phyloP scores from a whole-genome alignment of 805 yeast genomes.

The Clavispora vitiphila region DNA sequence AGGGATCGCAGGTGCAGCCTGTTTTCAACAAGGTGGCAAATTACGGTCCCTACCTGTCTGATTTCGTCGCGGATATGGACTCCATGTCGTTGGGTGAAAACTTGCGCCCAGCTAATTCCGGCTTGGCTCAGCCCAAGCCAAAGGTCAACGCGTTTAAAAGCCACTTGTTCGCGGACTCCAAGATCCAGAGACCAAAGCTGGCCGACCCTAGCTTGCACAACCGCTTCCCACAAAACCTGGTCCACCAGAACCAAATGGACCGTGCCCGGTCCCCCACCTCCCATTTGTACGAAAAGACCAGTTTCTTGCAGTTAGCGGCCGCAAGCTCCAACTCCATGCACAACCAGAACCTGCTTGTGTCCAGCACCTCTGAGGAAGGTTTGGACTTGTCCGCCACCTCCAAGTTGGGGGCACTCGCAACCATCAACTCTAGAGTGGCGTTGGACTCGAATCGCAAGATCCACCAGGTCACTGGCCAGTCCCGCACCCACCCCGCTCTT shows the following conservation, averaged over 20 bases:
- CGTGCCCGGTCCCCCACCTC: conserved; percentile 37
- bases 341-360: conserved; percentile 5
- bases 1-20: conserved; percentile 7
- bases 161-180: conserved; percentile 14
- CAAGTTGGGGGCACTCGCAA: conserved; percentile 63
- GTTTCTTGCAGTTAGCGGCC: conserved; percentile 34
- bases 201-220: conserved; percentile 16
- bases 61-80: conserved; percentile 12
- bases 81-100: conserved; percentile 9
- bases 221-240: conserved; percentile 2
- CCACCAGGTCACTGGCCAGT: conserved; percentile 10
- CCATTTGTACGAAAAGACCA: conserved; percentile 41
- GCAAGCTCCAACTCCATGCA: conserved; percentile 10
- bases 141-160: conserved; percentile 8
- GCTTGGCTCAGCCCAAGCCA: conserved; percentile 13
- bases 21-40: conserved; percentile 2
- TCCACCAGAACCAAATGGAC: conserved; percentile 17
- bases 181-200: conserved; percentile 18
- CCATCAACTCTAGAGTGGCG: conserved; percentile 54
- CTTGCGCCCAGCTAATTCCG: background rate
- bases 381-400: conserved; percentile 38
- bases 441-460: conserved; percentile 37
- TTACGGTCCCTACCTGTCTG: conserved; percentile 4
- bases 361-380: conserved; percentile 8
- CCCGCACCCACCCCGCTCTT: conserved; percentile 5